Evolutionary conservation across 2,329 filamentous ascomycete genomes (phyloP).

Genomic region (Aspergillus fischeri): DNA sequence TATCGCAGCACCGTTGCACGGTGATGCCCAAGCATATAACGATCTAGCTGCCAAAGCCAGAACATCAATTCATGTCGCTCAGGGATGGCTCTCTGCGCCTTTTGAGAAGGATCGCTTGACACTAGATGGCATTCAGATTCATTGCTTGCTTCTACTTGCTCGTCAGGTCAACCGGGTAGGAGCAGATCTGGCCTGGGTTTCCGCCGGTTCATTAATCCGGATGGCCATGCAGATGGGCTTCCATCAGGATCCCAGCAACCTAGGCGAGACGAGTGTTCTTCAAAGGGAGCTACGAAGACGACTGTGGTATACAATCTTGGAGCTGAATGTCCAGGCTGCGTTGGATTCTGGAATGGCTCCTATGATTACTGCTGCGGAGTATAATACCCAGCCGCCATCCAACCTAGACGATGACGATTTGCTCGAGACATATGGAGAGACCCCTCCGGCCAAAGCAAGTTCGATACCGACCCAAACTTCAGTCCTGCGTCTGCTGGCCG

Average conservation of each 20-base stretch:
- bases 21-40: conserved; percentile 2
- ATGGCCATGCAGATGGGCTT: conserved; percentile 31
- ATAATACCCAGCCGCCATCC: conserved; percentile 24
- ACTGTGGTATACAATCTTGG: conserved; percentile 35
- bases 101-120: conserved; percentile 19
- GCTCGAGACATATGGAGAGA: not conserved
- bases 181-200: conserved; percentile 33
- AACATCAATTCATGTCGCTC: conserved; percentile 13
- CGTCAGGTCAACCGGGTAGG: conserved; percentile 16
- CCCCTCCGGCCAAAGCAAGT: not conserved
- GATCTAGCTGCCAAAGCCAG: conserved; percentile 5
- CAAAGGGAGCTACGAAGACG: conserved; percentile 26
- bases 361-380: conserved; percentile 28
- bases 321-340: conserved; percentile 29
- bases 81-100: conserved; percentile 19
- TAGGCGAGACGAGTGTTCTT: conserved; percentile 14
- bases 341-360: conserved; percentile 29
- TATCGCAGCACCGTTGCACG: conserved; percentile 9
- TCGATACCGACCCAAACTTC: not conserved
- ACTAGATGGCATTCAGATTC: conserved; percentile 11
- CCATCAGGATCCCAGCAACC: conserved; percentile 26
- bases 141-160: conserved; percentile 17
- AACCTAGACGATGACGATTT: conserved; percentile 17
- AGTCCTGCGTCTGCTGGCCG: conserved; percentile 8
- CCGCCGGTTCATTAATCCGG: conserved; percentile 24